Evolutionary conservation across 2,329 filamentous ascomycete genomes (phyloP).

Genomic region (Drechslerella coelobrocha): DNA sequence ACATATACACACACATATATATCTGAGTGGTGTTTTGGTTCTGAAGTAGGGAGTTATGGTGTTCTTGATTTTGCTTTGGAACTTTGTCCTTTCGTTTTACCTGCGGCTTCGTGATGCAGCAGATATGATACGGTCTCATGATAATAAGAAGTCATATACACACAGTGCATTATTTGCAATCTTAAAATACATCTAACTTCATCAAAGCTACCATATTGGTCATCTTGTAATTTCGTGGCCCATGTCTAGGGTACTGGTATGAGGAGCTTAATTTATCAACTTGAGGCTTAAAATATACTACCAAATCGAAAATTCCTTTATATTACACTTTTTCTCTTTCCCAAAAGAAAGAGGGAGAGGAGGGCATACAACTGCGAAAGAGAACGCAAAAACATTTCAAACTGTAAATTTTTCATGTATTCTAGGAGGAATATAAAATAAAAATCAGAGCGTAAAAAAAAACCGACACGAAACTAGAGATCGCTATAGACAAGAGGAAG

Average conservation of each 20-base stretch:
- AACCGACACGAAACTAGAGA: neutral
- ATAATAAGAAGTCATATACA: no score
- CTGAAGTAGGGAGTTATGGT: no score
- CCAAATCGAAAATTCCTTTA: neutral
- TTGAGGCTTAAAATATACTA: neutral
- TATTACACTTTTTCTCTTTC: slow-evolving; percentile 2
- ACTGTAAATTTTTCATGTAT: neutral
- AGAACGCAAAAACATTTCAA: neutral
- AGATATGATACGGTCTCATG: no score
- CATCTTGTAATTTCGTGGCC: no score
- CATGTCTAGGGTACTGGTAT: no score
- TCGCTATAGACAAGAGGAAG: neutral
- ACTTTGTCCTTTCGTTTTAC: no score
- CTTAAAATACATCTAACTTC: no score
- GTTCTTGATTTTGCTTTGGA: no score
- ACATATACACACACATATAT: neutral
- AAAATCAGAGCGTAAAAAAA: neutral
- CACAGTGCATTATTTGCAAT: no score
- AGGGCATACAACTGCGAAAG: neutral
- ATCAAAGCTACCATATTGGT: no score
- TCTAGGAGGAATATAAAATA: neutral
- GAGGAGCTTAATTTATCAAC: neutral
- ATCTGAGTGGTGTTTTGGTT: neutral
- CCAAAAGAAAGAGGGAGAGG: neutral
- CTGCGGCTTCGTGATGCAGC: no score